These are phyloP conservation scores for Bruguiera parviflora DNA, from an alignment of 345 rosid genomes.

Conservation along the genomic window DNA sequence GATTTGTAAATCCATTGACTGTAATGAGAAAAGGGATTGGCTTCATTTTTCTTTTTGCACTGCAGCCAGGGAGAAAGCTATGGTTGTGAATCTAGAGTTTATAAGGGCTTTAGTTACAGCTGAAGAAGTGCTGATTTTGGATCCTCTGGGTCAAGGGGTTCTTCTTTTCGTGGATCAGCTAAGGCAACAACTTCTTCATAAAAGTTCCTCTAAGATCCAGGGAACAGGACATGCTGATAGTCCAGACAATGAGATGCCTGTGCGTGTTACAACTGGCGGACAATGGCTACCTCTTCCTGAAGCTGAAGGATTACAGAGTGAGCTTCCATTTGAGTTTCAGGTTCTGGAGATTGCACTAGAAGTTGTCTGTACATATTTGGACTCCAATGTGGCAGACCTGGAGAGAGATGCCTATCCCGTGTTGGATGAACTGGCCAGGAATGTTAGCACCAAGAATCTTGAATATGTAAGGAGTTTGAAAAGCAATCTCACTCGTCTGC, in stretches of 20 bases:
- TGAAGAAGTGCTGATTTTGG: constrained; percentile 74
- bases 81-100: constrained; percentile 86
- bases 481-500: constrained; percentile 83
- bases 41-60: constrained; percentile 24
- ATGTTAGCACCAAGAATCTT: constrained; percentile 89
- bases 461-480: constrained; percentile 84
- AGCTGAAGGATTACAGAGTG: constrained; percentile 73
- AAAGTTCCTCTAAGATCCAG: constrained; percentile 28
- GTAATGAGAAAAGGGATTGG: neutral
- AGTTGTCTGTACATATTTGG: constrained; percentile 68
- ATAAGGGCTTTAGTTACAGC: constrained; percentile 77
- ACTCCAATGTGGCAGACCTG: constrained; percentile 57
- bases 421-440: constrained; percentile 82
- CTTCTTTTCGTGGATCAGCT: constrained; percentile 73
- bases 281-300: constrained; percentile 60
- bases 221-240: constrained; percentile 35
- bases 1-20: neutral
- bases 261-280: constrained; percentile 39
- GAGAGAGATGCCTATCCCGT: constrained; percentile 87
- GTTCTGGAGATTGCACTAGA: constrained; percentile 94
- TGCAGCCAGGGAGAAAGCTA: constrained; percentile 82
- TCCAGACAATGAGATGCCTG: constrained; percentile 40
- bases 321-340: constrained; percentile 93
- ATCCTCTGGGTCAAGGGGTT: constrained; percentile 74
- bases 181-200: constrained; percentile 64